Evolutionary conservation across 2,329 filamentous ascomycete species (phyloP).

Genomic region (Metarhizium brunneum): DNA sequence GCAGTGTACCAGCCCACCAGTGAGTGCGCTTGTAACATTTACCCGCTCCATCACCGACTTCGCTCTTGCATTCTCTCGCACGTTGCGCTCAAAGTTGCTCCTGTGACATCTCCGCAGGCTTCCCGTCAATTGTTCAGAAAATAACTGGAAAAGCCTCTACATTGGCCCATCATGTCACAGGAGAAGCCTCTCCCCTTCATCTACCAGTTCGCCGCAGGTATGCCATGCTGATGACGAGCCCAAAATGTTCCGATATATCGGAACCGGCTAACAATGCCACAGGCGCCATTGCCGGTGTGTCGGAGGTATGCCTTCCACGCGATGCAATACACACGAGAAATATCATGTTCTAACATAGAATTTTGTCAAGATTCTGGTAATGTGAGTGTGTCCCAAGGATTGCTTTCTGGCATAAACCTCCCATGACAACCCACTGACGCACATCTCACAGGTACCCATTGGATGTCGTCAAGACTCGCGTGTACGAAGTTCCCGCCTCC

Average conservation of each 20-base stretch:
- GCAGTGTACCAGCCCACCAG: not conserved
- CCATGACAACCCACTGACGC: conserved; percentile 10
- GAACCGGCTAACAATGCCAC: conserved; percentile 7
- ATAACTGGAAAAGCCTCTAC: not conserved
- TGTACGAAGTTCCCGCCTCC: conserved; percentile 48
- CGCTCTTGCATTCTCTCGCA: not conserved
- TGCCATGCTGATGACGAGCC: conserved; percentile 24
- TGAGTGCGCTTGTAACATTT: not conserved
- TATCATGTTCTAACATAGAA: not conserved
- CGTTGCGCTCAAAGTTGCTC: not conserved
- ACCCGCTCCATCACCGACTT: conserved; percentile 3
- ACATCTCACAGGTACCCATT: conserved; percentile 72
- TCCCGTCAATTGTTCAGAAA: conserved; percentile 11
- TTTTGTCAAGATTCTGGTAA: conserved; percentile 66
- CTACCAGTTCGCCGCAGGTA: conserved; percentile 92
- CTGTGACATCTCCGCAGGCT: conserved; percentile 1
- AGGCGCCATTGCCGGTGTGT: conserved; percentile 94
- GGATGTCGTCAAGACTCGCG: conserved; percentile 96
- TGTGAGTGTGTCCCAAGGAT: conserved; percentile 44
- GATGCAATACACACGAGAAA: not conserved
- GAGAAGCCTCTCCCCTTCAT: conserved; percentile 77
- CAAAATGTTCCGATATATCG: not conserved
- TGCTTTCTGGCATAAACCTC: not conserved
- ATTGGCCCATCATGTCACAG: conserved; percentile 45
- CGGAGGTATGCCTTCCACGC: conserved; percentile 55